These are phyloP conservation scores for Aurantiochytrium sp. DNA, from an alignment of 108 stramenopile species.

Conservation along the genomic window DNA sequence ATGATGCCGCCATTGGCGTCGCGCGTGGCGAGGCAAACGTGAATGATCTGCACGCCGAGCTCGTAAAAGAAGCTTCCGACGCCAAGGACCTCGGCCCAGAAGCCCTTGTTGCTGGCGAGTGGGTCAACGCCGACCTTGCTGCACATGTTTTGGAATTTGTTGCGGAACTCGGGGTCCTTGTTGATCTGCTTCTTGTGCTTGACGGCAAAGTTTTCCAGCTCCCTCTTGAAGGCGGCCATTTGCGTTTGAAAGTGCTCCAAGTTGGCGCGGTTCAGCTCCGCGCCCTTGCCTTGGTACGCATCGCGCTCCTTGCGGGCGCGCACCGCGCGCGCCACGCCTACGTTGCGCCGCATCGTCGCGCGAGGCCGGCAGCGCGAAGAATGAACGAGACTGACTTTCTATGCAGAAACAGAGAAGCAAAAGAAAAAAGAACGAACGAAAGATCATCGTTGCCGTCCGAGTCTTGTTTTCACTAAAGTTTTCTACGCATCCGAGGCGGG, in stretches of 20 bases:
- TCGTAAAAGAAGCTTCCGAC: conserved; percentile 96
- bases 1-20: conserved; percentile 90
- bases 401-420: too few species aligned
- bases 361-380: too few species aligned
- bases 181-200: conserved; percentile 78
- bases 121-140: conserved; percentile 71
- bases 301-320: background rate
- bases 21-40: conserved; percentile 78
- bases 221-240: conserved; percentile 37
- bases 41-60: conserved; percentile 87
- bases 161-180: conserved; percentile 73
- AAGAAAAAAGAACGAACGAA: too few species aligned
- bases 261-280: background rate
- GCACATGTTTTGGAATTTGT: conserved; percentile 90
- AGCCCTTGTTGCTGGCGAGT: conserved; percentile 56
- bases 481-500: too few species aligned
- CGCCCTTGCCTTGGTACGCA: background rate
- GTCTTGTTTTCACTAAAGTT: too few species aligned
- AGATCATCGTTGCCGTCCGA: too few species aligned
- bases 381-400: too few species aligned
- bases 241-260: background rate
- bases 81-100: conserved; percentile 58
- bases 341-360: conserved; percentile 1
- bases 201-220: conserved; percentile 70
- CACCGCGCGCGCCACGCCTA: background rate